These are phyloP conservation scores for Aquilaria malaccensis DNA, from an alignment of 345 rosid species.

Conservation along the genomic window DNA sequence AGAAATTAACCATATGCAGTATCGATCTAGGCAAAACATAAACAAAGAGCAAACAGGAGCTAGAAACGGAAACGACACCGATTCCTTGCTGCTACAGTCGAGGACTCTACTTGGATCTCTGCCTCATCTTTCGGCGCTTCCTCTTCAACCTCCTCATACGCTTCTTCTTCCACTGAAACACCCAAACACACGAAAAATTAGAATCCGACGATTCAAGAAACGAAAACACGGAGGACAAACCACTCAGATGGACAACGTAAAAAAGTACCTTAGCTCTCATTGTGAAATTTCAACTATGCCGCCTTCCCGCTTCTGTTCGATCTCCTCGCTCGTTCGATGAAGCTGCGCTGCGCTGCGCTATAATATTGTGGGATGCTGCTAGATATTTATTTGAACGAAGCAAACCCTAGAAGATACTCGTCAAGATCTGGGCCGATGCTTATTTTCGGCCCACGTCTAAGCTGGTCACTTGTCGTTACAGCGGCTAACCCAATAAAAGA, in stretches of 20 bases:
- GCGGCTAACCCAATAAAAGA: no score
- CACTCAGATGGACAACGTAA: background rate
- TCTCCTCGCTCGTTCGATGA: background rate
- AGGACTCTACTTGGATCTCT: constrained; percentile 77
- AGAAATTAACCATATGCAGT: no score
- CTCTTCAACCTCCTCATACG: constrained; percentile 99
- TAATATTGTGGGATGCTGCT: no score
- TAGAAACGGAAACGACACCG: background rate
- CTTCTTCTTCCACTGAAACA: constrained; percentile 96
- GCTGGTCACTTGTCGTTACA: no score
- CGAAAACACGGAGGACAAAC: background rate
- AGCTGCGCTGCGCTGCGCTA: background rate
- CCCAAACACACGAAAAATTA: background rate
- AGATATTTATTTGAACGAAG: no score
- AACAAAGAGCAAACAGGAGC: background rate
- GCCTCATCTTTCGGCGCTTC: constrained; percentile 99
- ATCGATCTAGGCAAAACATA: background rate
- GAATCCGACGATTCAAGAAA: background rate
- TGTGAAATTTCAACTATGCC: constrained; percentile 10
- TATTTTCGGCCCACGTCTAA: no score
- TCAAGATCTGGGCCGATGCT: no score
- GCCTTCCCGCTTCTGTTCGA: constrained; percentile 2
- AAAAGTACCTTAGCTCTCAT: constrained; percentile 85
- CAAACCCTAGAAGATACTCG: no score
- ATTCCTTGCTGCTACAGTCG: background rate